Conservation (phyloP, 371 early-diverging fungal genomes). For the Circinella minor region DNA sequence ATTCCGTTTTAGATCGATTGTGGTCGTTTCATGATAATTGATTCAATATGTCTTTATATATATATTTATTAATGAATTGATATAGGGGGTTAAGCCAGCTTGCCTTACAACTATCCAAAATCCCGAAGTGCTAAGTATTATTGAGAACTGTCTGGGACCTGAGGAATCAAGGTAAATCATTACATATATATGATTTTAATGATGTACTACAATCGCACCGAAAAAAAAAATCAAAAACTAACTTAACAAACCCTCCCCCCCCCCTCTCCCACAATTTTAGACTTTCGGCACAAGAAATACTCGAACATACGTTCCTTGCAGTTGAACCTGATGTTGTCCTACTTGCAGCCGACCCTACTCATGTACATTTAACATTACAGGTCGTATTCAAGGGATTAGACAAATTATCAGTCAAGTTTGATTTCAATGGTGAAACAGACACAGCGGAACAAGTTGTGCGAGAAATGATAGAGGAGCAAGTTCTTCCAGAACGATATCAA, state of each 20-base stretch:
- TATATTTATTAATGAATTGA: too few relatives aligned
- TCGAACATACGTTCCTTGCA: constrained; percentile 85
- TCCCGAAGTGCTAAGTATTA: constrained; percentile 74
- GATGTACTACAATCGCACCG: background rate
- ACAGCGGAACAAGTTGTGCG: constrained; percentile 92
- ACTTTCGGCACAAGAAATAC: constrained; percentile 77
- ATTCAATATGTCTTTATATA: background rate
- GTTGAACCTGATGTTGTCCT: constrained; percentile 75
- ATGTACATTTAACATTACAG: constrained; percentile 78
- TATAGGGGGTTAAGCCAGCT: constrained; percentile 73
- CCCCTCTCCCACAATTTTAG: constrained; percentile 12
- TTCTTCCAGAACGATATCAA: constrained; percentile 77
- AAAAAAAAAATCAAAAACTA: background rate
- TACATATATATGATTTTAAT: too few relatives aligned
- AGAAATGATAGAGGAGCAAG: constrained; percentile 91
- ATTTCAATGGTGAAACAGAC: constrained; percentile 87
- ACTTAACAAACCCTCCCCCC: background rate
- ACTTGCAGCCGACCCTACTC: constrained; percentile 61
- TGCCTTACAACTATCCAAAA: constrained; percentile 73
- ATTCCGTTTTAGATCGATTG: background rate
- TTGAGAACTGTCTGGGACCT: constrained; percentile 74
- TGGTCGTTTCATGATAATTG: background rate
- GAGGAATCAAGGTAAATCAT: constrained; percentile 55
- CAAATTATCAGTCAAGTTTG: constrained; percentile 87
- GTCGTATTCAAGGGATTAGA: constrained; percentile 88